A percentile compares a stretch with the other conserved stretches of the same genome.
Conservation (phyloP, 805 yeast genomes). For the Cyberlindnera euphorbiiphila region DNA sequence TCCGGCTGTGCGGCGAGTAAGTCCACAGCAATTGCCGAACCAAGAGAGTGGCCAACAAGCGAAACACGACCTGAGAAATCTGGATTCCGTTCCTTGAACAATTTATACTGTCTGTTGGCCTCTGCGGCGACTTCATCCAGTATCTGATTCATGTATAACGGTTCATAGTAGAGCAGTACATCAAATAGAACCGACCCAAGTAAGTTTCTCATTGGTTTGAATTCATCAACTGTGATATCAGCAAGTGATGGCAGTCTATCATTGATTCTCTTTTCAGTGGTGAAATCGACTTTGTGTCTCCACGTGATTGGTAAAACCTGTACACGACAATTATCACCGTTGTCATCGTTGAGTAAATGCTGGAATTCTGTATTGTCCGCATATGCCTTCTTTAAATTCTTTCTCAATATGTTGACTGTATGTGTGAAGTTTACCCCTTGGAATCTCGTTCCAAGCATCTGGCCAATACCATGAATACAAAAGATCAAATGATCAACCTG, state of each 20-base stretch:
- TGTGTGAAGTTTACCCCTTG: conserved; percentile 86
- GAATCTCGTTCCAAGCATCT: conserved; percentile 70
- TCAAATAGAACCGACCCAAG: conserved; percentile 88
- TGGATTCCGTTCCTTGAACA: conserved; percentile 63
- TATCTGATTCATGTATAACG: conserved; percentile 58
- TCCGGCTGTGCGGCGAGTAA: conserved; percentile 48
- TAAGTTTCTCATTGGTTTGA: conserved; percentile 69
- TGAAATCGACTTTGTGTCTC: conserved; percentile 75
- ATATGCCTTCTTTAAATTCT: conserved; percentile 52
- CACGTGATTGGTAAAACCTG: conserved; percentile 91
- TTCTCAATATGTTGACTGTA: conserved; percentile 60
- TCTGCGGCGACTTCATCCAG: conserved; percentile 56
- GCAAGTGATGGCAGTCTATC: conserved; percentile 55
- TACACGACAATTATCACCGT: conserved; percentile 49
- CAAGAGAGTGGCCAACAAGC: conserved; percentile 86
- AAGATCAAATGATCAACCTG: conserved; percentile 62
- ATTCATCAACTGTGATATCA: conserved; percentile 74
- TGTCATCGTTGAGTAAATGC: conserved; percentile 37
- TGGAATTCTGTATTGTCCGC: conserved; percentile 32
- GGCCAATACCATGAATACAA: conserved; percentile 97
- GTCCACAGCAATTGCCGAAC: conserved; percentile 82
- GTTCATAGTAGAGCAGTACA: conserved; percentile 74
- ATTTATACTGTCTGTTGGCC: conserved; percentile 56
- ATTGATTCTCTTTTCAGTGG: conserved; percentile 42
- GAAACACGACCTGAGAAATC: conserved; percentile 77